Conservation (phyloP, 495 filamentous ascomycete genomes). For the Bacidia rubella region DNA sequence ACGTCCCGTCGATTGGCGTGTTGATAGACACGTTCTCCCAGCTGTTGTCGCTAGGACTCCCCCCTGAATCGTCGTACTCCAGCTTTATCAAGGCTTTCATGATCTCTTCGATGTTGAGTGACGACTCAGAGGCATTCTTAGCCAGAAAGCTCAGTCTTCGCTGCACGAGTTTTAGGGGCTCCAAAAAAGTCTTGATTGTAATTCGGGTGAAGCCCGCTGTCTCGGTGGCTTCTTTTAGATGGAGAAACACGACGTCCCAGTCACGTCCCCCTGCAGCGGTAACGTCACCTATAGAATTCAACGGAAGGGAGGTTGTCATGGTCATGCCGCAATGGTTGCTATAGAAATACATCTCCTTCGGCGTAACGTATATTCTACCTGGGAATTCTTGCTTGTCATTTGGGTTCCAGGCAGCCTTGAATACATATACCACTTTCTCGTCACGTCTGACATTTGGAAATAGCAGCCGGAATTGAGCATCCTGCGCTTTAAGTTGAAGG, state of each 20-base stretch:
- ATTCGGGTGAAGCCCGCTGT: constrained; percentile 54
- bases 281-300: constrained; percentile 71
- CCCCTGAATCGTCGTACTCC: constrained; percentile 46
- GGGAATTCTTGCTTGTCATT: constrained; percentile 71
- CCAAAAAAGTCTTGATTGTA: constrained; percentile 83
- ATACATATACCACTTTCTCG: constrained; percentile 70
- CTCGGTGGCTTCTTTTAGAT: constrained; percentile 51
- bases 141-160: constrained; percentile 72
- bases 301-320: constrained; percentile 56
- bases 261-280: constrained; percentile 81
- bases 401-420: constrained; percentile 60
- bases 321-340: constrained; percentile 89
- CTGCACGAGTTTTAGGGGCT: constrained; percentile 71
- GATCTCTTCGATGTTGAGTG: constrained; percentile 43
- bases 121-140: constrained; percentile 52
- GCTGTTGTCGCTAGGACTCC: constrained; percentile 68
- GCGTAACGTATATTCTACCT: constrained; percentile 79
- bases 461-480: constrained; percentile 81
- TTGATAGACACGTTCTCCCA: constrained; percentile 75
- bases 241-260: constrained; percentile 86
- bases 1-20: constrained; percentile 43
- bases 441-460: constrained; percentile 65
- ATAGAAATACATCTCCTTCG: constrained; percentile 83
- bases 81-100: constrained; percentile 53
- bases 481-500: constrained; percentile 66